These are phyloP conservation scores for Vigna trinervia DNA, from an alignment of 306 rosid genomes.

Conservation along the genomic window DNA sequence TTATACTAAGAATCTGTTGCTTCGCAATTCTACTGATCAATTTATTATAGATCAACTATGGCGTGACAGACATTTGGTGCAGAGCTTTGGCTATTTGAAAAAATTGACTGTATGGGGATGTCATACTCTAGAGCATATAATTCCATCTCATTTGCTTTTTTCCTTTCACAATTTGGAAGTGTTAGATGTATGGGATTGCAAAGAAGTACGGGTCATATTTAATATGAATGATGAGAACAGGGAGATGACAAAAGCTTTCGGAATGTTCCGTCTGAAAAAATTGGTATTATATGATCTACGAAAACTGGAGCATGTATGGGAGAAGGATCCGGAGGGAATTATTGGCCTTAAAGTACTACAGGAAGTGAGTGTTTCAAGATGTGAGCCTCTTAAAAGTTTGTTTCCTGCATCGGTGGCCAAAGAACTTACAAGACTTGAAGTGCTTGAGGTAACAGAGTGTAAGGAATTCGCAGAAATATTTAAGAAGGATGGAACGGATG, in stretches of 20 bases:
- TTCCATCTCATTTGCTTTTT: slow-evolving; percentile 36
- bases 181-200: no score
- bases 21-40: neutral
- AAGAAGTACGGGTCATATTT: no score
- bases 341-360: neutral
- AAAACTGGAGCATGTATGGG: slow-evolving; percentile 36
- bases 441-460: neutral
- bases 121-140: slow-evolving; percentile 4
- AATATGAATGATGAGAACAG: no score
- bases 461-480: slow-evolving; percentile 5
- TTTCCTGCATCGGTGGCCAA: slow-evolving; percentile 31
- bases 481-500: neutral
- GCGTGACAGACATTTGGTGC: neutral
- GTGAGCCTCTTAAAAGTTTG: no score
- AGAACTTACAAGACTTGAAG: neutral
- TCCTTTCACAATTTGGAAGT: slow-evolving; percentile 37
- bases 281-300: neutral
- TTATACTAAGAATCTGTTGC: neutral
- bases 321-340: slow-evolving; percentile 22
- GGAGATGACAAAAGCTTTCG: no score
- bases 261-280: slow-evolving; percentile 27
- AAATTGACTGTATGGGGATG: fast-evolving
- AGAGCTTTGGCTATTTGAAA: slow-evolving; percentile 10
- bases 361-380: fast-evolving
- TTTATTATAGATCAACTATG: neutral